Conservation (phyloP, 345 rosid genomes). For the Eucalyptus regnans region DNA sequence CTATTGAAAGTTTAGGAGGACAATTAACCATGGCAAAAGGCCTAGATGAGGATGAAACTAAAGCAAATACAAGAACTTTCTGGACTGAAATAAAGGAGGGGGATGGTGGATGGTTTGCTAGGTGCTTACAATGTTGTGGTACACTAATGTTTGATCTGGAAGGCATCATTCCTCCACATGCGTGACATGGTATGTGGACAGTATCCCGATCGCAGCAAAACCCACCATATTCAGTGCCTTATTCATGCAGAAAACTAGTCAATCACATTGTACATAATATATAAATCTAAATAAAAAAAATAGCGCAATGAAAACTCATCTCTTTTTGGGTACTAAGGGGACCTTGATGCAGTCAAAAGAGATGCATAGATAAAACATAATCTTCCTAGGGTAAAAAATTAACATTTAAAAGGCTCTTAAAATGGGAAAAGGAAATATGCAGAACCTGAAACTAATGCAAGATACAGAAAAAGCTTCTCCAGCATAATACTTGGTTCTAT, state of each 20-base stretch:
- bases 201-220: slow-evolving; percentile 54
- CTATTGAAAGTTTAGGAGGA: neutral
- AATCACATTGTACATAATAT: neutral
- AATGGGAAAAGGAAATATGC: neutral
- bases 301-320: neutral
- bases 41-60: neutral
- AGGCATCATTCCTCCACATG: slow-evolving; percentile 88
- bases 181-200: slow-evolving; percentile 70
- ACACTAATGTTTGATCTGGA: slow-evolving; percentile 39
- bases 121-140: slow-evolving; percentile 66
- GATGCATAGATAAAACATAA: neutral
- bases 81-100: neutral
- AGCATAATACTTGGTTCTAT: neutral
- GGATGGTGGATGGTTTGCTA: neutral
- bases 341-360: neutral
- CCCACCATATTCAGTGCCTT: slow-evolving; percentile 45
- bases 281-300: neutral
- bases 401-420: neutral
- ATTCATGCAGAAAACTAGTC: neutral
- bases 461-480: neutral
- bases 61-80: neutral
- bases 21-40: neutral
- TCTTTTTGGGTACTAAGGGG: neutral
- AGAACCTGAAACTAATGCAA: neutral
- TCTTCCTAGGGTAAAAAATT: neutral